Conservation (phyloP, 139 green algal species). For the Coelastrella sp. region DNA sequence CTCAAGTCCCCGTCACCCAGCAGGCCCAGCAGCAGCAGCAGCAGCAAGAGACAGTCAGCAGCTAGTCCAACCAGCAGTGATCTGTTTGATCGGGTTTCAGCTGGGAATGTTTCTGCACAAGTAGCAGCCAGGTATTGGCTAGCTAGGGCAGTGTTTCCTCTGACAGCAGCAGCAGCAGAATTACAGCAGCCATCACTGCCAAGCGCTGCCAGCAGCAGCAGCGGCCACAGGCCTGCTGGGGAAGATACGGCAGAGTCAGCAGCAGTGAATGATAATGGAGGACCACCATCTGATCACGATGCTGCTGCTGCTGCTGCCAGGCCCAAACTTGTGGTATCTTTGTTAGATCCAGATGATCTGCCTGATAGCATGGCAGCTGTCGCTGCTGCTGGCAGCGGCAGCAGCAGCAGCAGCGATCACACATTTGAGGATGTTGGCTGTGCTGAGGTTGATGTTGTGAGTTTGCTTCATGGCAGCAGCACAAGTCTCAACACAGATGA, state of each 20-base stretch:
- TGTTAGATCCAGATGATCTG: slow-evolving; percentile 33
- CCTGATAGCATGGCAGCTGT: not conserved
- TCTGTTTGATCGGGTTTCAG: not conserved
- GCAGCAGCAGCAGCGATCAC: slow-evolving; percentile 12
- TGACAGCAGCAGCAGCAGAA: slow-evolving; percentile 18
- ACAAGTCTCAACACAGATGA: not conserved
- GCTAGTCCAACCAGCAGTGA: not conserved
- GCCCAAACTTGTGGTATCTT: not conserved
- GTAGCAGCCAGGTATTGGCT: not conserved
- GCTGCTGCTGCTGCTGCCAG: slow-evolving; percentile 25
- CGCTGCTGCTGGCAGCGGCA: not conserved
- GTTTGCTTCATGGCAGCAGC: not conserved
- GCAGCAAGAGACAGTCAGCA: not conserved
- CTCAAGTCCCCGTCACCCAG: not conserved
- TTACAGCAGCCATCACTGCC: too few species aligned
- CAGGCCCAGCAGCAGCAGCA: slow-evolving; percentile 1
- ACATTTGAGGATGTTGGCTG: not conserved
- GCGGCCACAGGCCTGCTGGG: too few species aligned
- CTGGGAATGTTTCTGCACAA: slow-evolving; percentile 27
- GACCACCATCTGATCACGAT: too few species aligned
- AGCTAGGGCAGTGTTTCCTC: slow-evolving; percentile 16
- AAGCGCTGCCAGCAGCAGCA: not conserved
- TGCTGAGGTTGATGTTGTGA: slow-evolving; percentile 15
- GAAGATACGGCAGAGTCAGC: too few species aligned
- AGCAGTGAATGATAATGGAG: too few species aligned